Percentiles rank a stretch among this genome's conserved stretches.
phyloP scores from a whole-genome alignment of 164 flowering plant species.

The Vitis labrusca region DNA sequence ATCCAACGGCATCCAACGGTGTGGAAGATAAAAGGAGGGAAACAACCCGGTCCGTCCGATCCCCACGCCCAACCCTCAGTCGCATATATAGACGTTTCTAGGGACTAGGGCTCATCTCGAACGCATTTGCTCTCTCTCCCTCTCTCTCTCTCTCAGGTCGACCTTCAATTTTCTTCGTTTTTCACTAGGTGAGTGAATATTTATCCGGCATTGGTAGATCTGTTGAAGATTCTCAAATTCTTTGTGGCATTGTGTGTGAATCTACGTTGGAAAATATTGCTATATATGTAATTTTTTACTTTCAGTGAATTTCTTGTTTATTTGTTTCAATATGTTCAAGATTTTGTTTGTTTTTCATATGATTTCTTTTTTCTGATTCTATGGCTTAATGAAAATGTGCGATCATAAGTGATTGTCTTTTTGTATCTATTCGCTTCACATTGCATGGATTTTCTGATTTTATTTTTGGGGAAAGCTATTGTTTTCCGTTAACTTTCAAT shows the following conservation, averaged over 20 bases:
- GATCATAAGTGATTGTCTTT: too few relatives aligned
- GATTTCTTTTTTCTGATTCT: not conserved
- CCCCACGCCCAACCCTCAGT: not conserved
- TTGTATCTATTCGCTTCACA: not conserved
- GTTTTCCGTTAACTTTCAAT: too few relatives aligned
- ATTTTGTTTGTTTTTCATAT: not conserved
- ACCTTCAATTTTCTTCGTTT: not conserved
- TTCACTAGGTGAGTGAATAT: not conserved
- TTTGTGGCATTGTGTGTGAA: not conserved
- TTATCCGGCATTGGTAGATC: not conserved
- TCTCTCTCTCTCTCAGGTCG: constrained; percentile 4
- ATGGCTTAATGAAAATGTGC: too few relatives aligned
- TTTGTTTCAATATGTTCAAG: not conserved
- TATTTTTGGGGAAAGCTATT: not conserved
- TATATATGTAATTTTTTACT: constrained; percentile 2
- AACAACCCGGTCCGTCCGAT: constrained; percentile 20
- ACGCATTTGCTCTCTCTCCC: not conserved
- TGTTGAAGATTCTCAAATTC: not conserved
- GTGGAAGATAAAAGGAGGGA: constrained; percentile 24
- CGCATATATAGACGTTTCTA: constrained; percentile 16
- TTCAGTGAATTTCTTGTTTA: not conserved
- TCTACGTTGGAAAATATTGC: not conserved
- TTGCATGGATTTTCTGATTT: not conserved
- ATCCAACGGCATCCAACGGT: constrained; percentile 29
- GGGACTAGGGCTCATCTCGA: not conserved